Evolutionary conservation across 1,284 basidiomycete species (phyloP).

Genomic region (Microbotryomycetes sp.): DNA sequence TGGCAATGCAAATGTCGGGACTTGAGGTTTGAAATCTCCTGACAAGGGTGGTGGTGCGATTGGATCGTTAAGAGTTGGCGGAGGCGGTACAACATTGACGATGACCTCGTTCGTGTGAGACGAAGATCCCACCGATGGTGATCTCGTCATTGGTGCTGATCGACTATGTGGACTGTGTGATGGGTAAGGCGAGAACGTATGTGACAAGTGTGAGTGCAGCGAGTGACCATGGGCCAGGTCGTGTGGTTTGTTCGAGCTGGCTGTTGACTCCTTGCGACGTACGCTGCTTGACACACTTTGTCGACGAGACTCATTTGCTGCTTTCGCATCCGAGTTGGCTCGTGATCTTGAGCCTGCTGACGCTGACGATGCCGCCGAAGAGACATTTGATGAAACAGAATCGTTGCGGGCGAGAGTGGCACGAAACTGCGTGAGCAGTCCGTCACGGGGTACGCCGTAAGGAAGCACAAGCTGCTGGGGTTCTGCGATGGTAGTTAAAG

Average conservation of each 20-base stretch:
- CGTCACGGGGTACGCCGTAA: neutral
- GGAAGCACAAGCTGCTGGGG: neutral
- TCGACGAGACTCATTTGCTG: conserved; percentile 7
- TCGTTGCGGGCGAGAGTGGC: conserved; percentile 7
- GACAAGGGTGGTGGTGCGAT: neutral
- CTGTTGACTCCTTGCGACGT: conserved; percentile 1
- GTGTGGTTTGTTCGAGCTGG: conserved; percentile 18
- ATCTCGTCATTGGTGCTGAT: conserved; percentile 16
- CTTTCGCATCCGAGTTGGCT: conserved; percentile 17
- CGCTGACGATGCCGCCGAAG: conserved; percentile 15
- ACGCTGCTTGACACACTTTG: neutral
- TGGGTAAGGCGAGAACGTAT: conserved; percentile 18
- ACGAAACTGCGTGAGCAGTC: neutral
- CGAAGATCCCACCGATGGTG: neutral
- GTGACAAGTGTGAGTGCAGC: conserved; percentile 15
- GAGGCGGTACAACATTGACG: neutral
- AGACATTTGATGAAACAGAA: conserved; percentile 8
- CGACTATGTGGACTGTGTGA: conserved; percentile 3
- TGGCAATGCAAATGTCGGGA: neutral
- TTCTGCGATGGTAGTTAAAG: neutral
- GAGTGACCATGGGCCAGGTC: conserved; percentile 24
- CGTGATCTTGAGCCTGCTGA: neutral
- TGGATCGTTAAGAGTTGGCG: too few relatives aligned
- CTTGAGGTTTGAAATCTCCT: neutral
- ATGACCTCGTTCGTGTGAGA: neutral